Evolutionary conservation across 169 alveolate genomes (phyloP).

Genomic region (Plasmodium sp.): DNA sequence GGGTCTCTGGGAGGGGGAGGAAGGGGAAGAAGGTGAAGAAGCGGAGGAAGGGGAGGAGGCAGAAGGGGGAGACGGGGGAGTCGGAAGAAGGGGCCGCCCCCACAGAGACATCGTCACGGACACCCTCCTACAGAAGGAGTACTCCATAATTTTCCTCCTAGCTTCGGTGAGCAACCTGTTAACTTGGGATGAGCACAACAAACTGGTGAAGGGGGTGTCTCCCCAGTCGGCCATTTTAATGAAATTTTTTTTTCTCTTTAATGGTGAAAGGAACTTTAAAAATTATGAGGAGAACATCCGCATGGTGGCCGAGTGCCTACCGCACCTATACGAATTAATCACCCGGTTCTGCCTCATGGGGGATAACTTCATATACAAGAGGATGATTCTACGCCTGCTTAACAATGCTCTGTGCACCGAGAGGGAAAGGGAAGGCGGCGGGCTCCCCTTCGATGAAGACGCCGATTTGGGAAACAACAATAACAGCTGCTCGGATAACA

Average conservation of each 20-base stretch:
- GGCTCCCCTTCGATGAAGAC: neutral
- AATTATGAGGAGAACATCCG: slow-evolving; percentile 4
- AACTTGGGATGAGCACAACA: slow-evolving; percentile 1
- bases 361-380: slow-evolving; percentile 35
- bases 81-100: too few species aligned
- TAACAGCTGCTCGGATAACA: neutral
- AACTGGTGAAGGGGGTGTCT: neutral
- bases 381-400: neutral
- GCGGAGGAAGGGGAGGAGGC: neutral
- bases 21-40: too few species aligned
- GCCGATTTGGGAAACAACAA: neutral
- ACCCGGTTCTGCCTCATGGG: neutral
- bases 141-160: slow-evolving; percentile 27
- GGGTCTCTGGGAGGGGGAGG: neutral
- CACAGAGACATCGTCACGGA: slow-evolving; percentile 15
- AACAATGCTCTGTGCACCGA: slow-evolving; percentile 1
- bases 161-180: slow-evolving; percentile 3
- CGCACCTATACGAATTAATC: slow-evolving; percentile 6
- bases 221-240: slow-evolving; percentile 5
- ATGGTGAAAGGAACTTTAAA: neutral
- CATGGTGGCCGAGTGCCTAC: neutral
- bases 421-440: neutral
- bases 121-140: slow-evolving; percentile 44
- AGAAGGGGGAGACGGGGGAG: neutral
- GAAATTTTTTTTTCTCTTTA: slow-evolving; percentile 32